Percentiles rank a stretch among this genome's conserved stretches.
Conservation (phyloP, 768 basidiomycete genomes). For the Polyporus arcularius region DNA sequence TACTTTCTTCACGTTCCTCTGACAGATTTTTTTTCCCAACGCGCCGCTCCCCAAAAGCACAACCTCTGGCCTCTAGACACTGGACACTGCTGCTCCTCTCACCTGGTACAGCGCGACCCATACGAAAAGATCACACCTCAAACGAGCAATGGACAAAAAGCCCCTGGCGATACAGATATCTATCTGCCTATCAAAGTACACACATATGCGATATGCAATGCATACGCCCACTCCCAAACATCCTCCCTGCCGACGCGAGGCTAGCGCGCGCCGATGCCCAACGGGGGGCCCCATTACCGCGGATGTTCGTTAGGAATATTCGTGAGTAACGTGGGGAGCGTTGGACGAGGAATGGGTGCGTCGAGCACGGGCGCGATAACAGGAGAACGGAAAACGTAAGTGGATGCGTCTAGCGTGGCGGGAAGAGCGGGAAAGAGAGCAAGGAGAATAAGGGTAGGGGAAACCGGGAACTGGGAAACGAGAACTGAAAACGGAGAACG, state of each 20-base stretch:
- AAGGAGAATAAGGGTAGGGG: background rate
- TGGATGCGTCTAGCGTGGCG: background rate
- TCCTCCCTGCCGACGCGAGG: conserved; percentile 10
- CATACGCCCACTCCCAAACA: background rate
- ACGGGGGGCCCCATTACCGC: conserved; percentile 1
- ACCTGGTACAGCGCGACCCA: no score
- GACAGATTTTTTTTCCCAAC: no score
- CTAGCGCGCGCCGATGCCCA: conserved; percentile 9
- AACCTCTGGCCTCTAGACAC: background rate
- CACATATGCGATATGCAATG: conserved; percentile 1
- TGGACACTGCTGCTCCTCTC: background rate
- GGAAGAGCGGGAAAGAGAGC: background rate
- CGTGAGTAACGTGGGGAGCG: background rate
- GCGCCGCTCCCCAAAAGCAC: no score
- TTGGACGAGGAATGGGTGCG: conserved; percentile 11
- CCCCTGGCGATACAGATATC: conserved; percentile 11
- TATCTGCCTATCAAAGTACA: conserved; percentile 9
- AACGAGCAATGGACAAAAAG: background rate
- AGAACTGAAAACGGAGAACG: conserved; percentile 1
- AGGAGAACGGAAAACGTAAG: background rate
- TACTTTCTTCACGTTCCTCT: background rate
- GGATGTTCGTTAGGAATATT: background rate
- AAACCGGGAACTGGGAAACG: background rate
- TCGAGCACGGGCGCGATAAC: conserved; percentile 16
- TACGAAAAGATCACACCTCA: background rate